Conservation (phyloP, 768 basidiomycete genomes). For the Gloeophyllum trabeum region DNA sequence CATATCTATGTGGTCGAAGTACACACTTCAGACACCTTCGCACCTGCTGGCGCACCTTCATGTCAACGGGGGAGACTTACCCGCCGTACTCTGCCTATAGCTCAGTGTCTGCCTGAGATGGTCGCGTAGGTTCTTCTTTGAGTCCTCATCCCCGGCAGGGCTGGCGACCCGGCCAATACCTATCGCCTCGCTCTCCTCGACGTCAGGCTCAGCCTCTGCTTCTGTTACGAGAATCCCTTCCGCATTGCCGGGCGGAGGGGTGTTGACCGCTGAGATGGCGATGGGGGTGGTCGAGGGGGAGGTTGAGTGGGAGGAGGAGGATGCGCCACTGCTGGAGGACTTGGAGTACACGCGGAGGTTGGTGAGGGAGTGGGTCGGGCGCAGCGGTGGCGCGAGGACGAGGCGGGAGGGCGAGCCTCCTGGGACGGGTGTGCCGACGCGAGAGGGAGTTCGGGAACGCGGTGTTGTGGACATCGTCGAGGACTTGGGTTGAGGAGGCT, state of each 20-base stretch:
- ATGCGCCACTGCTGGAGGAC: neutral
- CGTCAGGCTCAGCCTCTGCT: conserved; percentile 49
- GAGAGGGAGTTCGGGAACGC: conserved; percentile 22
- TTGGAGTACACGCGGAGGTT: conserved; percentile 41
- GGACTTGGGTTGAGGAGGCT: neutral
- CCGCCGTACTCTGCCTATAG: conserved; percentile 35
- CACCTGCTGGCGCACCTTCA: neutral
- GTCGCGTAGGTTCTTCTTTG: conserved; percentile 56
- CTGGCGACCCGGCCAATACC: conserved; percentile 32
- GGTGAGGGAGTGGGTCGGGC: conserved; percentile 44
- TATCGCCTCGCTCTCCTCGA: conserved; percentile 41
- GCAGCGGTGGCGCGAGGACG: conserved; percentile 35
- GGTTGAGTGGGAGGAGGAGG: neutral
- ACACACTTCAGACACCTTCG: neutral
- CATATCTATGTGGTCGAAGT: neutral
- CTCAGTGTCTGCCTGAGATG: conserved; percentile 60
- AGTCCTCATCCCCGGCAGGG: conserved; percentile 36
- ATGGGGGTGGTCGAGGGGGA: conserved; percentile 55
- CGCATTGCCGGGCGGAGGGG: too few species aligned
- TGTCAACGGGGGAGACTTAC: conserved; percentile 18
- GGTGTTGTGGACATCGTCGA: conserved; percentile 14
- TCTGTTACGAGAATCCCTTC: conserved; percentile 69
- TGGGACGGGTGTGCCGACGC: conserved; percentile 23
- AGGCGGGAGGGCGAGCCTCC: conserved; percentile 39
- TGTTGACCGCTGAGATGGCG: conserved; percentile 20